Evolutionary conservation across 2,329 filamentous ascomycete genomes (phyloP).

Genomic region (Claviceps fusiformis): DNA sequence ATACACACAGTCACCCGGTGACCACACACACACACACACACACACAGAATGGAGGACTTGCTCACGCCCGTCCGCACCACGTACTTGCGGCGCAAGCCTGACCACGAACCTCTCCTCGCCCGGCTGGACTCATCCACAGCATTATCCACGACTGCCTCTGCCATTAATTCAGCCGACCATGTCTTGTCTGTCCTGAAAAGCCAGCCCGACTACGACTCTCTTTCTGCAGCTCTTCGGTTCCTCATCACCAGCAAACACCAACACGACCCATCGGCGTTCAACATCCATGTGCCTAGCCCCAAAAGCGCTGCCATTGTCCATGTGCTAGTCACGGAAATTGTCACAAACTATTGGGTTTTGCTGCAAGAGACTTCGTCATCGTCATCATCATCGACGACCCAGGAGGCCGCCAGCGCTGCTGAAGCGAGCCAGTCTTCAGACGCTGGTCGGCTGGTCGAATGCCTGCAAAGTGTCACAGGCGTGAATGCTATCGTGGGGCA

Average conservation of each 20-base stretch:
- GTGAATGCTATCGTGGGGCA: constrained; percentile 65
- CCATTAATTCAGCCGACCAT: constrained; percentile 27
- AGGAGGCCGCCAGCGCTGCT: constrained; percentile 1
- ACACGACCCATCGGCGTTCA: constrained; percentile 10
- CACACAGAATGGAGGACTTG: constrained; percentile 37
- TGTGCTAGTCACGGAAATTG: constrained; percentile 56
- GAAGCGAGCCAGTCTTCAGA: constrained; percentile 18
- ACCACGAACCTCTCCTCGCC: constrained; percentile 23
- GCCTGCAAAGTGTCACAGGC: constrained; percentile 60
- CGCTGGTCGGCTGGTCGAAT: constrained; percentile 41
- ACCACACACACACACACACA: not conserved
- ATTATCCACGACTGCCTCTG: not conserved
- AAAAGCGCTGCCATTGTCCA: constrained; percentile 63
- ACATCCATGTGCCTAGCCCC: constrained; percentile 39
- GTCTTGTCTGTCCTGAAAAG: constrained; percentile 45
- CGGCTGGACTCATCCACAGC: constrained; percentile 17
- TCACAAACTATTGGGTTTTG: constrained; percentile 70
- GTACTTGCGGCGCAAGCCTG: constrained; percentile 26
- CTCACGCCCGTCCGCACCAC: constrained; percentile 40
- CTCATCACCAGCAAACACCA: constrained; percentile 20
- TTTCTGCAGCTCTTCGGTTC: constrained; percentile 39
- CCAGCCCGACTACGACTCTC: constrained; percentile 46
- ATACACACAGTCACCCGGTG: no score
- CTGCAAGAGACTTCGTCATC: constrained; percentile 32
- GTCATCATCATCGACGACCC: not conserved